Base-by-base conservation (phyloP, 1,284 basidiomycete genomes). In the Apiotrichum veenhuisii region DNA sequence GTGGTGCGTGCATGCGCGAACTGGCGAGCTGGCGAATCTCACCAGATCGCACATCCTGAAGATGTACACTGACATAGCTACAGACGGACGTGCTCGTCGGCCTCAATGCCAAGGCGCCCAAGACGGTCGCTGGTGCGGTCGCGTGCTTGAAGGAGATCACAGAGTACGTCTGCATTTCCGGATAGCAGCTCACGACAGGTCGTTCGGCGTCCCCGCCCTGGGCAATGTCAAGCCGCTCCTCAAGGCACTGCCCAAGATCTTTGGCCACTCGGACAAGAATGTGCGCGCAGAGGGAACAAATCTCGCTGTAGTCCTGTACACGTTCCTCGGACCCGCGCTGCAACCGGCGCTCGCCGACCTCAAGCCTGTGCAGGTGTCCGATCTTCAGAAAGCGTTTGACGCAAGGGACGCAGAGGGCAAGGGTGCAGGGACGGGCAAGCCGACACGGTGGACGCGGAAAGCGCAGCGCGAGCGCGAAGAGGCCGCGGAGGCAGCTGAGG, bases 331-430 rank as follows among this genome's bases (percentile, higher is more conserved):
- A 23, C 80, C 88, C 1, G 88, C 87, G 0, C 87, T 98, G 59
- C 87, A 92, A 54, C 85, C 92, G 44, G 91, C 87, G 77, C 79
- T 99, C 12, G 80, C 84, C n/a, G 90, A 96, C 64, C 82, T 99
- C 61, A 99, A 99, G 75, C 92, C 96, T 0, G 93, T 98, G n/a
- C 96, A 98, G 76, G 86, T 94, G 43, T 94, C 97, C 73, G 96
- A 98, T 70, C 77, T 99, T 59, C 91, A 91, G 67, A 94, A 96
- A 70, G 82, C 85, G 0, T 99, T 97, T 69, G 90, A 90, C 62
- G 79, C 75, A 30, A 82, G 95, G 80, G 92, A 96, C 68, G 85
- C 84, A 49, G 85, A 87, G 34, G 88, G 87, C 1, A 87, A 87
- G 64, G 90, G 90, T 0, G 88, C 88, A 62, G 92, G 92, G 3